phyloP scores from a whole-genome alignment of 164 flowering plant genomes.

The Chloranthus sessilifolius region DNA sequence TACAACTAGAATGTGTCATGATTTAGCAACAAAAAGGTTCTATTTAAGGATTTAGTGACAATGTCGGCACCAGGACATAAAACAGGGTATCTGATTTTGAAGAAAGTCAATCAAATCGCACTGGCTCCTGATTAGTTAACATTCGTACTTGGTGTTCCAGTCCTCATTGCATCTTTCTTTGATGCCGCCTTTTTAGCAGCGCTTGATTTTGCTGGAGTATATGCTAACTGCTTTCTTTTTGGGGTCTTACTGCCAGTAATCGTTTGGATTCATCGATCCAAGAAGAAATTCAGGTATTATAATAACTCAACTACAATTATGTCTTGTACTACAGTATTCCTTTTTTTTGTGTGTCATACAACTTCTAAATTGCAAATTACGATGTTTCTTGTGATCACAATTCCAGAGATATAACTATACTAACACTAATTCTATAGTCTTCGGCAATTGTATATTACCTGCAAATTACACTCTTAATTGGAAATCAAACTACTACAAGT shows the following conservation, averaged over 20 bases:
- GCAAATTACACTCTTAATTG: no score
- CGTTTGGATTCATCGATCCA: constrained; percentile 48
- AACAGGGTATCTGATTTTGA: constrained; percentile 9
- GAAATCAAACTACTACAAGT: no score
- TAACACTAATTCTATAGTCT: no score
- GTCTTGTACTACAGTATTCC: background rate
- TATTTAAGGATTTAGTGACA: background rate
- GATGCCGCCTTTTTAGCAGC: constrained; percentile 48
- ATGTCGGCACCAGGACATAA: background rate
- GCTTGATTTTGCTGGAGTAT: constrained; percentile 65
- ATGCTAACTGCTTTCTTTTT: constrained; percentile 71
- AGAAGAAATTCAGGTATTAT: constrained; percentile 40
- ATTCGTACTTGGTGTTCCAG: constrained; percentile 37
- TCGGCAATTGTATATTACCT: no score
- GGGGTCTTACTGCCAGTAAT: constrained; percentile 63
- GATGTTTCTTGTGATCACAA: no score
- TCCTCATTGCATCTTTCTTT: constrained; percentile 48
- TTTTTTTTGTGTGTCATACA: no score
- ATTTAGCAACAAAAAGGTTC: background rate
- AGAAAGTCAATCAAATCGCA: background rate
- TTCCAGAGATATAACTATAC: no score
- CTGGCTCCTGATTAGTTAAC: constrained; percentile 6
- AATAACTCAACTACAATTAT: background rate
- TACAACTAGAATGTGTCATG: background rate
- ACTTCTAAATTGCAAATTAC: no score